Evolutionary conservation across 2,329 filamentous ascomycete genomes (phyloP).

Genomic region (Fusarium poae): DNA sequence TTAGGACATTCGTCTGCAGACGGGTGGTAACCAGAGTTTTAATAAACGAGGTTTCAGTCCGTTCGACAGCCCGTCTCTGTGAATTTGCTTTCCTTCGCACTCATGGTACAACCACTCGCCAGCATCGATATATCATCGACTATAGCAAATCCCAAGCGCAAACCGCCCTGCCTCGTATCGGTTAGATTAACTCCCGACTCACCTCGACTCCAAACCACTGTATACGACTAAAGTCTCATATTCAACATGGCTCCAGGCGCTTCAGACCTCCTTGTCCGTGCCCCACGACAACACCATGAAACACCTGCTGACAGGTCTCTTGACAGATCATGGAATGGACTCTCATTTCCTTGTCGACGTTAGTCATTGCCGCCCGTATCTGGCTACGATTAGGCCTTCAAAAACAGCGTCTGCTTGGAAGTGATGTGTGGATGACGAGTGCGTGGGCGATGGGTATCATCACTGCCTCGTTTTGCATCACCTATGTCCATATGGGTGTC

Average conservation of each 20-base stretch:
- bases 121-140: neutral
- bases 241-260: constrained; percentile 7
- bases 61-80: accelerated
- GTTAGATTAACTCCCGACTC: neutral
- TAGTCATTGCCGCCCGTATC: constrained; percentile 31
- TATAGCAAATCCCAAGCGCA: neutral
- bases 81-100: neutral
- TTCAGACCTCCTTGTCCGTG: constrained; percentile 19
- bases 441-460: constrained; percentile 23
- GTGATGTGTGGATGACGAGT: constrained; percentile 25
- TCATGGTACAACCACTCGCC: neutral
- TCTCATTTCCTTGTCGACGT: constrained; percentile 23
- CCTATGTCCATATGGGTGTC: constrained; percentile 9
- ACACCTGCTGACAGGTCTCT: neutral
- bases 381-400: constrained; percentile 35
- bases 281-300: accelerated
- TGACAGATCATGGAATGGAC: constrained; percentile 27
- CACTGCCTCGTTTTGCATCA: constrained; percentile 2
- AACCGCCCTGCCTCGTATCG: neutral
- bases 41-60: neutral
- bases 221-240: neutral
- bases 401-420: constrained; percentile 19
- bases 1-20: too few relatives aligned
- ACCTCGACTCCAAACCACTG: neutral
- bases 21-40: neutral